Percentiles rank a stretch among this genome's conserved stretches.
Conservation (phyloP, 1,139 yeast genomes). For the Hansenula lynferdii region DNA sequence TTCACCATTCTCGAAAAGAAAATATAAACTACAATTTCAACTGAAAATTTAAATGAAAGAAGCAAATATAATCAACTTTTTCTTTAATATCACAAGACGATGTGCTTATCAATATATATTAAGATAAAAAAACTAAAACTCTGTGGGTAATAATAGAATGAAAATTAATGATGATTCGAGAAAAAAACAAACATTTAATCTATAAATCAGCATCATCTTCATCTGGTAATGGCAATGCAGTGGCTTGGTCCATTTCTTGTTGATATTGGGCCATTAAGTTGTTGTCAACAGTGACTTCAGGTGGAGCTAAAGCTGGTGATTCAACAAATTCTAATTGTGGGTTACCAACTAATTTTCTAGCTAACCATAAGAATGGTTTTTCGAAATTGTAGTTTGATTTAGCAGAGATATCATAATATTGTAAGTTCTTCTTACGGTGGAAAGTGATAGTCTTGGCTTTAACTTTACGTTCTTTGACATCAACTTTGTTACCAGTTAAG, state of each 20-base stretch:
- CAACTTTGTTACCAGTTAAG: conserved; percentile 99
- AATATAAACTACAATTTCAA: too few species aligned
- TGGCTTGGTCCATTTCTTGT: conserved; percentile 99
- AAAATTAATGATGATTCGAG: not conserved
- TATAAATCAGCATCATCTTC: conserved; percentile 99
- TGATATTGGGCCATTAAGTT: conserved; percentile 97
- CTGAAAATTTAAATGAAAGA: not conserved
- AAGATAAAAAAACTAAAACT: conserved; percentile 3
- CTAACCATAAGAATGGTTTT: conserved; percentile 99
- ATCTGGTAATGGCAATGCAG: conserved; percentile 99
- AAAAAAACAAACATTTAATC: conserved; percentile 15
- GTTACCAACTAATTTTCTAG: conserved; percentile 98
- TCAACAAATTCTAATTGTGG: conserved; percentile 98
- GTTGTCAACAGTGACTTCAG: conserved; percentile 97
- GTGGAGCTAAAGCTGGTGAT: conserved; percentile 99
- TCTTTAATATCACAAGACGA: not conserved
- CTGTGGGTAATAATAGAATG: not conserved
- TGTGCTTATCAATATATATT: conserved; percentile 2
- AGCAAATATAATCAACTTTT: not conserved
- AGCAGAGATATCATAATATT: conserved; percentile 99
- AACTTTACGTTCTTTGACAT: conserved; percentile 99
- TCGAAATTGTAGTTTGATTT: conserved; percentile 99
- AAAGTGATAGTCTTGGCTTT: conserved; percentile 99
- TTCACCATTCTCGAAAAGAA: not conserved
- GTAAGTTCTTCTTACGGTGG: conserved; percentile 99